Evolutionary conservation across 2,329 filamentous ascomycete species (phyloP), one percentile per base, ranked within the genome.

Genomic region (Xylariaceae sp.): DNA sequence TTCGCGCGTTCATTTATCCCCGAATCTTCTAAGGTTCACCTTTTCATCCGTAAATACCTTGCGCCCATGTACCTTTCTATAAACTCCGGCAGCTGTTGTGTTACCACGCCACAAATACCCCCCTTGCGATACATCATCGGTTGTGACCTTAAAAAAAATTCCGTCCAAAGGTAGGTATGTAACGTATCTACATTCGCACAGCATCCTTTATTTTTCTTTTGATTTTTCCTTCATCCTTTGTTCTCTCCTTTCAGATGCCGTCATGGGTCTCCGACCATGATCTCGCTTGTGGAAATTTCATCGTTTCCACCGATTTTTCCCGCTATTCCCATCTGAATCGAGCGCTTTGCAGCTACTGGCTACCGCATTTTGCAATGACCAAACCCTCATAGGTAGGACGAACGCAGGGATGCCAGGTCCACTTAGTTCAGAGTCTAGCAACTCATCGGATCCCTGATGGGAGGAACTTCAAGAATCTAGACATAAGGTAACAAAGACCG

Each of bases 81-180:
- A n/a, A n/a, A n/a, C 43, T 52, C 50, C 51, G 53, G 46, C 40
- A 40, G 45, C 50, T 60, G 52, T 44, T 47, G 60, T 57, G 47
- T 47, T 48, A 56, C 57, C 47, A 51, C 44, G 50, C 52, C 50
- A 52, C 54, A 54, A 58, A 58, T 10, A 3, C 52, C 57, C 32
- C 5, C 26, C 10, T 54, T 56, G 52, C 50, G 52, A 55, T 45
- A 56, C 57, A 60, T 60, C 57, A 57, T 60, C 57, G 60, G 12
- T 37, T 37, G 32, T 62, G 57, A 62, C 60, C 54, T 56, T 52
- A 4, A 52, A 53, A 61, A 37, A 10, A 59, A 52, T 58, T 62
- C 52, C 52, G 55, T 40, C 47, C 3, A 57, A 62, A n/a, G n/a
- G n/a, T n/a, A n/a, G n/a, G n/a, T 62, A 60, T 55, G 57, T 62